Evolutionary conservation across 257 asterid genomes (phyloP).

Genomic region (Solanum chilense): DNA sequence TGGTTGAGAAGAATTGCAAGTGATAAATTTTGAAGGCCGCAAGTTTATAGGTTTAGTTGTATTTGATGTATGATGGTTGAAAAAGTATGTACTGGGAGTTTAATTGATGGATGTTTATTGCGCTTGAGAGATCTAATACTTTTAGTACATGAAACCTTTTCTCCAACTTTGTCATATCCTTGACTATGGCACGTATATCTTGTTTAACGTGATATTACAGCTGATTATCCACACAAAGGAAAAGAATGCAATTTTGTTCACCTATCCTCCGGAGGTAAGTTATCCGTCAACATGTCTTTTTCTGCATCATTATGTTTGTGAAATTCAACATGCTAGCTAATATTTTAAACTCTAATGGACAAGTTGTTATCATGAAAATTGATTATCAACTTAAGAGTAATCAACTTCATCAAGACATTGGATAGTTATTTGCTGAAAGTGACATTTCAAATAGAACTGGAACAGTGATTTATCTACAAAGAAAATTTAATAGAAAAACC

Average conservation of each 20-base stretch:
- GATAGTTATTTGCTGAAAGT: not conserved
- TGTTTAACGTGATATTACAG: constrained; percentile 69
- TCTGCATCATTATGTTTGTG: not conserved
- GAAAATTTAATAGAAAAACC: not conserved
- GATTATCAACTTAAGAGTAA: not conserved
- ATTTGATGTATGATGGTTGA: not conserved
- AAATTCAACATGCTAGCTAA: not conserved
- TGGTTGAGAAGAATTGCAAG: not conserved
- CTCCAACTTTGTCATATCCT: not conserved
- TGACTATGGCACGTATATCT: constrained; percentile 84
- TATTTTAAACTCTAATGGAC: not conserved
- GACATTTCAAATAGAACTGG: not conserved
- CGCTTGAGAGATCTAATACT: not conserved
- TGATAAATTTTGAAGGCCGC: not conserved
- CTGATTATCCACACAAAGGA: constrained; percentile 61
- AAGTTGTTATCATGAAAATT: not conserved
- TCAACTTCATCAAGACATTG: not conserved
- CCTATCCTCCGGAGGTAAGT: constrained; percentile 87
- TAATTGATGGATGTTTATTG: not conserved
- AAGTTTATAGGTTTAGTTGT: not conserved
- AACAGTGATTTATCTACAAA: not conserved
- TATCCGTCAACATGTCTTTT: not conserved
- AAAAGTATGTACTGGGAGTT: not conserved
- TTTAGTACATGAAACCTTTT: not conserved
- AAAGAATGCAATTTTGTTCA: constrained; percentile 76